Percentiles rank a stretch among this genome's conserved stretches.
Conservation (phyloP, 176 grass and related monocot species). For the Aegilops bicornis region DNA sequence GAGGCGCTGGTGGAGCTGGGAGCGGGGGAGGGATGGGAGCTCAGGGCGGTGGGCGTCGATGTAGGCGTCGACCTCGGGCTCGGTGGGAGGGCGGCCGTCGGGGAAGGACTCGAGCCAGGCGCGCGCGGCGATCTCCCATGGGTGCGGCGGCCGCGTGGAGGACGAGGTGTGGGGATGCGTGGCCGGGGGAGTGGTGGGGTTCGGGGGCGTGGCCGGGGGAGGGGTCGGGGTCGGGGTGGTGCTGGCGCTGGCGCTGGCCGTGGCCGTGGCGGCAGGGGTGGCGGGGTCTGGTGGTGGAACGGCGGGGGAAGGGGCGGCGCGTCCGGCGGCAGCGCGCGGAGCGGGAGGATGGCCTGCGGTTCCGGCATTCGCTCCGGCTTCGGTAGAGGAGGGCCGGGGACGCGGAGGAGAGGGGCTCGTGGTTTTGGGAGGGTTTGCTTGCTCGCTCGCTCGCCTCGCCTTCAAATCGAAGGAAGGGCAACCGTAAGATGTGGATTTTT, state of each 20-base stretch:
- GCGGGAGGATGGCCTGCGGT: constrained; percentile 59
- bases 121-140: constrained; percentile 49
- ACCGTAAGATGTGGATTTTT: neutral
- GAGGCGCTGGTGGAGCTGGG: constrained; percentile 66
- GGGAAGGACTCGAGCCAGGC: constrained; percentile 72
- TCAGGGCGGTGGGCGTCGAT: constrained; percentile 59
- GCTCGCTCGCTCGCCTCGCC: neutral
- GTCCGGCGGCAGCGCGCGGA: constrained; percentile 57
- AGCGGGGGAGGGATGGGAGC: constrained; percentile 54
- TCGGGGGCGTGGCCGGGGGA: neutral
- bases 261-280: neutral
- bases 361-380: constrained; percentile 47
- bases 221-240: neutral
- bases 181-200: constrained; percentile 10
- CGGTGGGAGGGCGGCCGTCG: constrained; percentile 44
- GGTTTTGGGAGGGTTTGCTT: constrained; percentile 41
- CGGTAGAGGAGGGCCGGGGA: neutral
- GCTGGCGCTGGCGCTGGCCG: neutral
- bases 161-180: neutral
- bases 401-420: neutral
- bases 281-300: constrained; percentile 28
- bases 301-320: constrained; percentile 42
- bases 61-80: constrained; percentile 61
- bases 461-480: neutral
- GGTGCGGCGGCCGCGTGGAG: constrained; percentile 32